Evolutionary conservation across 2,329 filamentous ascomycete genomes (phyloP), one percentile per base, ranked within the genome.

Genomic region (Talaromyces verruculosus): DNA sequence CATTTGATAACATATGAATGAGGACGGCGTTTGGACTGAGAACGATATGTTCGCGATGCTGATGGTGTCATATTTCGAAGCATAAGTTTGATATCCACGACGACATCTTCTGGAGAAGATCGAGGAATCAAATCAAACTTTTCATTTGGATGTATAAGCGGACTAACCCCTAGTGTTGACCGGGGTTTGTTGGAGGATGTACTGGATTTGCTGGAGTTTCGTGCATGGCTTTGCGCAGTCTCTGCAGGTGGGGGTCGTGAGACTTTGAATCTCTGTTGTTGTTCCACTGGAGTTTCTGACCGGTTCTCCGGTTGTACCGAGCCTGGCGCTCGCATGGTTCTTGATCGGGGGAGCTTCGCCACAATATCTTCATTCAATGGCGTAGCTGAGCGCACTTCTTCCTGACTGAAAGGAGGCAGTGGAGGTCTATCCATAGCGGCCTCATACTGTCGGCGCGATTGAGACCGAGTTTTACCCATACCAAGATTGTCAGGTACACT

Each of bases 1-100:
- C 82, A 84, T 73, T 84, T 84, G 59, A 83, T 80, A 4, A 84
- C 82, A 65, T 82, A 80, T 2, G 81, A 73, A 63, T 83, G 80
- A 2, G 76, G 77, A 37, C 74, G 69, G 33, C 73, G 72, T 47
- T 72, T 69, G 7, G 71, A 65, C 2, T 71, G 70, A 19, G 71
- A 69, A n/a, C 68, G 61, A 8, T 69, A 67, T 35, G 75, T 72
- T 41, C 77, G 73, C 39, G 68, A 69, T n/a, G 74, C 68, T 3
- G 74, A 71, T n/a, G 72, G 75, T 5, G 73, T 69, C 67, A 80
- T 68, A 45, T 76, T 77, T 28, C 75, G 71, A 15, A 80, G 69
- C 74, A 80, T 78, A 6, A 75, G 72, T 37, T 76, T 77, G 55
- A 81, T 66, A 61, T 78, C 77, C 19, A 71, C 72, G 66, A 79